A percentile compares a stretch with the other conserved stretches of the same genome.
Evolutionary conservation across 2,329 filamentous ascomycete genomes (phyloP).

Genomic region (Cytospora mali): DNA sequence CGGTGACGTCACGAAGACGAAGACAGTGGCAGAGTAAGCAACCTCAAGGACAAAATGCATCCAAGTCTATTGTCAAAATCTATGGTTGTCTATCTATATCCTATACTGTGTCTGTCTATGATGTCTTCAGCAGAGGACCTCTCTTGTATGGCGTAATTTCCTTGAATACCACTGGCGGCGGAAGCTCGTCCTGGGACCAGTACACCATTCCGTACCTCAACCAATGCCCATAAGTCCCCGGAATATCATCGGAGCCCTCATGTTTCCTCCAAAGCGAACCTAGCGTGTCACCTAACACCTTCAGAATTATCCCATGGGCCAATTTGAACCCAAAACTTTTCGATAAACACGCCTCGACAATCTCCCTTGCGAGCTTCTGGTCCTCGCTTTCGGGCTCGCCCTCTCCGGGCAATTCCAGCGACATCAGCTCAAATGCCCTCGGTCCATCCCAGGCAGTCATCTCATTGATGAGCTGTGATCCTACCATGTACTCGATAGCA

Average conservation of each 20-base stretch:
- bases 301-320: conserved; percentile 55
- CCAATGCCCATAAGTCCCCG: conserved; percentile 58
- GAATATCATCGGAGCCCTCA: conserved; percentile 49
- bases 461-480: conserved; percentile 56
- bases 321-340: conserved; percentile 59
- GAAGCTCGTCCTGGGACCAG: conserved; percentile 49
- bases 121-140: conserved; percentile 33
- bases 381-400: conserved; percentile 46
- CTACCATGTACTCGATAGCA: conserved; percentile 52
- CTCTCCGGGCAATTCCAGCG: conserved; percentile 40
- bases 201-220: conserved; percentile 52
- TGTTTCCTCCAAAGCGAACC: conserved; percentile 57
- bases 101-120: background rate
- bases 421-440: conserved; percentile 54
- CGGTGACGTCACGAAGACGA: conserved; percentile 15
- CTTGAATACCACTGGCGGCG: conserved; percentile 39
- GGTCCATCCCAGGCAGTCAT: conserved; percentile 54
- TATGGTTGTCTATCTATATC: too few species aligned
- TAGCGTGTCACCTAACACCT: conserved; percentile 52
- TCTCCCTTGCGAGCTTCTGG: conserved; percentile 50
- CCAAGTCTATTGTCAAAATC: too few species aligned
- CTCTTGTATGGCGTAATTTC: conserved; percentile 42
- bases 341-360: conserved; percentile 54
- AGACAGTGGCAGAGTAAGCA: background rate
- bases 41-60: background rate